phyloP scores from a whole-genome alignment of 345 rosid genomes.

The Nasturtium officinale region DNA sequence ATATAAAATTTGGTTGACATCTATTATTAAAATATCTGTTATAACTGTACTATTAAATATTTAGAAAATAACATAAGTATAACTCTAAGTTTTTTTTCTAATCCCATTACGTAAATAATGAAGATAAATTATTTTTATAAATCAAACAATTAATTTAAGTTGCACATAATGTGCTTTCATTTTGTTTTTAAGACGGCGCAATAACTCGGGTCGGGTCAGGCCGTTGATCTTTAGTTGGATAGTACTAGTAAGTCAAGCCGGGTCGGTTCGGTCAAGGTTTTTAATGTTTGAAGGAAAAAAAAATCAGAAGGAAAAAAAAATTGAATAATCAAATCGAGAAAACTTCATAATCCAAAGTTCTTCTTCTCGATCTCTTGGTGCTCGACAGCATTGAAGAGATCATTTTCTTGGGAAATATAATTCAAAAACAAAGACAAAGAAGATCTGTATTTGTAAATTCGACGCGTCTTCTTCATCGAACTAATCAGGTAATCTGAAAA shows the following conservation, averaged over 20 bases:
- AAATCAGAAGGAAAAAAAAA: not conserved
- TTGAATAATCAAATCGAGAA: slow-evolving; percentile 41
- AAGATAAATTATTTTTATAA: too few species aligned
- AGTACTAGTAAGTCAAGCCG: not conserved
- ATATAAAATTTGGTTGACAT: too few species aligned
- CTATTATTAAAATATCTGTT: too few species aligned
- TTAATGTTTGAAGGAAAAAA: not conserved
- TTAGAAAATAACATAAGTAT: too few species aligned
- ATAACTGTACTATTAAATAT: too few species aligned
- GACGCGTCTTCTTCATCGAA: slow-evolving; percentile 28
- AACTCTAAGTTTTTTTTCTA: too few species aligned
- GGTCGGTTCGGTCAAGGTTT: slow-evolving; percentile 5
- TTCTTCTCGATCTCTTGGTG: slow-evolving; percentile 43
- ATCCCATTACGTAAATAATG: too few species aligned
- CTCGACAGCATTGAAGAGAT: slow-evolving; percentile 30
- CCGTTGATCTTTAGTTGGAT: not conserved
- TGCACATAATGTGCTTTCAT: too few species aligned
- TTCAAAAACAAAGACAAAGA: slow-evolving; percentile 6
- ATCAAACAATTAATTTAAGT: too few species aligned
- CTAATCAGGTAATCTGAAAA: slow-evolving; percentile 41
- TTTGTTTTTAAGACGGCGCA: not conserved
- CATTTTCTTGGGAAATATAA: slow-evolving; percentile 22
- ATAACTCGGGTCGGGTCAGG: not conserved
- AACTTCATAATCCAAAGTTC: slow-evolving; percentile 32
- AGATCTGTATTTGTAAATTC: slow-evolving; percentile 29